Evolutionary conservation across 1,284 basidiomycete genomes (phyloP).

Genomic region (Heterobasidion irregulare): DNA sequence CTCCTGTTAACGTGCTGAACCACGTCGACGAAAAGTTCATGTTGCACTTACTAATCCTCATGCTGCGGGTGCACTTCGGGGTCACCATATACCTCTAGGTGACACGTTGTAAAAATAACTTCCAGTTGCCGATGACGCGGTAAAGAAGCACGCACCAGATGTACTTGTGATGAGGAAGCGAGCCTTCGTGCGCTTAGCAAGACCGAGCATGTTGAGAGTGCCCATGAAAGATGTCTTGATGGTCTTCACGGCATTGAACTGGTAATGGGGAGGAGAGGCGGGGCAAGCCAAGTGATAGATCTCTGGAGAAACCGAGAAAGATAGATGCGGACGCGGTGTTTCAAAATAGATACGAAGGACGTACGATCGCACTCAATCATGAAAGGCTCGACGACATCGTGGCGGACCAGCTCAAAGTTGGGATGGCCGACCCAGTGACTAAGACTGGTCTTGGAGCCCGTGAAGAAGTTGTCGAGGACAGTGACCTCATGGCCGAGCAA

Average conservation of each 20-base stretch:
- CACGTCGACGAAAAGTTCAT: background rate
- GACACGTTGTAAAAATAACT: conserved; percentile 1
- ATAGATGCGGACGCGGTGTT: background rate
- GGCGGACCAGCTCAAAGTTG: conserved; percentile 96
- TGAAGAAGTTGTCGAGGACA: conserved; percentile 98
- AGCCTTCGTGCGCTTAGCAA: conserved; percentile 97
- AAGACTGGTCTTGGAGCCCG: conserved; percentile 90
- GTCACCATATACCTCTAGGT: conserved; percentile 89
- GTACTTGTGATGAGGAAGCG: conserved; percentile 94
- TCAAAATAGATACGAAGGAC: conserved; percentile 19
- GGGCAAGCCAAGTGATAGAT: conserved; percentile 97
- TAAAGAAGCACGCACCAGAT: conserved; percentile 47
- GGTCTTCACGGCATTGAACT: conserved; percentile 93
- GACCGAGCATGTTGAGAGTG: conserved; percentile 94
- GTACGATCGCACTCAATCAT: conserved; percentile 95
- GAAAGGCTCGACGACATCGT: conserved; percentile 95
- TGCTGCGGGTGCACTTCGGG: conserved; percentile 94
- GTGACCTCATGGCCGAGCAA: conserved; percentile 96
- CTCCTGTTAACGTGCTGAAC: background rate
- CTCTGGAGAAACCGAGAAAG: conserved; percentile 39
- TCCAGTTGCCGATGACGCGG: conserved; percentile 2
- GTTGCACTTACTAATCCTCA: conserved; percentile 76
- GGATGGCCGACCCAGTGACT: conserved; percentile 96
- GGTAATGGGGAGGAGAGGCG: conserved; percentile 92
- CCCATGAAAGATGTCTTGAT: conserved; percentile 98